Evolutionary conservation across 768 basidiomycete genomes (phyloP), one percentile per base, ranked within the genome.

Genomic region (Rhodotorula taiwanensis): DNA sequence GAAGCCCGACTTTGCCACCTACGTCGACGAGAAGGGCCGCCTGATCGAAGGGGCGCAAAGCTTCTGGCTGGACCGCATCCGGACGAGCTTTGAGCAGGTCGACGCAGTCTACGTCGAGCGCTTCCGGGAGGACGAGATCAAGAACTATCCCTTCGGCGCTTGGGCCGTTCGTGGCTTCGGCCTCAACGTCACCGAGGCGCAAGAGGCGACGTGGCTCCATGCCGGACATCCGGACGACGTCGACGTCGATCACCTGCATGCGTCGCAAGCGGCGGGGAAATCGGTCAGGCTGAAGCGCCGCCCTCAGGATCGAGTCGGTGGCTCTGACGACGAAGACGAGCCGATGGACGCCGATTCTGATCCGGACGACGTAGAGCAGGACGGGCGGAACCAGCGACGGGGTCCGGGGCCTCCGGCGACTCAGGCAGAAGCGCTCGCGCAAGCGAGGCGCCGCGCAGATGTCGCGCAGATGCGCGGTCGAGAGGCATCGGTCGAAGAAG

Each of bases 21-120:
- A 58, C 50, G 60, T 69, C 41, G 48, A 47, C 4, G 62, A 66
- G 21, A 42, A 43, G 52, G 52, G 56, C 25, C 48, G 52, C 23
- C 15, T 25, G 9, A 43, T 43, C 57, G 30, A 33, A 11, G 51
- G 50, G 16, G 5, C 15, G 28, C 45, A 49, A 39, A 59, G 31
- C 9, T 25, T 47, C 21, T 91, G 88, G 89, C 84, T 86, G 71
- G 78, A 78, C 65, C 85, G 82, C 80, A 83, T 88, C 33, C 86
- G 88, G 84, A 87, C 90, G 11, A 83, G 87, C 0, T 97, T 95
- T 72, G 86, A 95, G 76, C 93, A 91, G 69, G 79, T 88, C 30
- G 87, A 93, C 27, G 64, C 70, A 4, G 41, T 70, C 41, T 70
- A 55, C 41, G 28, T 53, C 50, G 63, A 61, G 23, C 66, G 66